Percentiles rank a stretch among this genome's conserved stretches.
Evolutionary conservation across 768 basidiomycete genomes (phyloP).

Genomic region (Termitomyces sp.): DNA sequence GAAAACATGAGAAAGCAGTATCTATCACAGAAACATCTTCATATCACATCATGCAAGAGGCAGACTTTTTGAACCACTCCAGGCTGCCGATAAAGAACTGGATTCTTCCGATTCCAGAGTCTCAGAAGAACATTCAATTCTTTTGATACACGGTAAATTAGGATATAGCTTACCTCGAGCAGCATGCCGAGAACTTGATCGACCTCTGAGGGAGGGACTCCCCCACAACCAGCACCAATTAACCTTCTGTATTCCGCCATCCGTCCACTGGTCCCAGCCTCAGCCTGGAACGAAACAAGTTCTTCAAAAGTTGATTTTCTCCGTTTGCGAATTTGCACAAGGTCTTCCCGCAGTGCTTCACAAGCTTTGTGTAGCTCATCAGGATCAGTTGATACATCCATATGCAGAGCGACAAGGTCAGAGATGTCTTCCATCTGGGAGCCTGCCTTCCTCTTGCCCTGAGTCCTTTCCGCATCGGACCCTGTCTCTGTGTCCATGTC

Average conservation of each 20-base stretch:
- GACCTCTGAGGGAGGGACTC: slow-evolving; percentile 80
- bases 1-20: neutral
- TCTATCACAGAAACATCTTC: neutral
- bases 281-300: slow-evolving; percentile 77
- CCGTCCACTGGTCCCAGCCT: slow-evolving; percentile 83
- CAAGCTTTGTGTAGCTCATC: slow-evolving; percentile 51
- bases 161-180: slow-evolving; percentile 56
- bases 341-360: slow-evolving; percentile 57
- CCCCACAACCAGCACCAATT: slow-evolving; percentile 88
- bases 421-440: slow-evolving; percentile 52
- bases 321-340: slow-evolving; percentile 60
- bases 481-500: slow-evolving; percentile 34
- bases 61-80: slow-evolving; percentile 33
- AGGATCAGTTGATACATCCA: slow-evolving; percentile 52
- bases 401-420: slow-evolving; percentile 57
- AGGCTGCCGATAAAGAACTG: slow-evolving; percentile 49
- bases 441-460: slow-evolving; percentile 49
- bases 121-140: slow-evolving; percentile 28
- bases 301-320: slow-evolving; percentile 71
- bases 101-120: slow-evolving; percentile 82
- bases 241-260: slow-evolving; percentile 88
- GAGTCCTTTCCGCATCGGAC: slow-evolving; percentile 39
- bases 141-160: neutral
- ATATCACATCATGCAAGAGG: slow-evolving; percentile 7
- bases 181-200: slow-evolving; percentile 83